These are phyloP conservation scores for Umbellularia californica DNA, from an alignment of 164 flowering plant genomes.

Conservation along the genomic window DNA sequence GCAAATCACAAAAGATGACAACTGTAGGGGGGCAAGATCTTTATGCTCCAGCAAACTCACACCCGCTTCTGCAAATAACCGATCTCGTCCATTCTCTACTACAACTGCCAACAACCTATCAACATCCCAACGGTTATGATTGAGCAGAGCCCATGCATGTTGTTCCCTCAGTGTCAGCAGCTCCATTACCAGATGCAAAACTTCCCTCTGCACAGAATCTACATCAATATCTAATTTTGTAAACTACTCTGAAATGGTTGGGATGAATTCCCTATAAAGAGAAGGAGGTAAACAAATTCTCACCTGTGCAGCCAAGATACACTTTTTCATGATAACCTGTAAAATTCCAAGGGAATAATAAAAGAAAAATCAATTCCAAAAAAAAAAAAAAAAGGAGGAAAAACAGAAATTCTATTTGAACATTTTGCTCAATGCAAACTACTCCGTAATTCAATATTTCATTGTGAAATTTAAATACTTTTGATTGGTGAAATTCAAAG, in stretches of 20 bases:
- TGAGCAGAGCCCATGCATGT: conserved; percentile 84
- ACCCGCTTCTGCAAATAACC: conserved; percentile 61
- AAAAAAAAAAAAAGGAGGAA: neutral
- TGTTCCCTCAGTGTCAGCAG: conserved; percentile 61
- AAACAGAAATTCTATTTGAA: too few species aligned
- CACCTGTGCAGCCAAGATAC: conserved; percentile 79
- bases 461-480: too few species aligned
- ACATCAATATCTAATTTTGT: neutral
- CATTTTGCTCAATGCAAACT: too few species aligned
- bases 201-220: conserved; percentile 49
- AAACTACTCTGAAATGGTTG: neutral
- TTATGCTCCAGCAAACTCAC: conserved; percentile 36
- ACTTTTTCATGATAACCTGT: conserved; percentile 74
- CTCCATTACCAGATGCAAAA: conserved; percentile 66
- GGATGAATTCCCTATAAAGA: neutral
- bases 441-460: too few species aligned
- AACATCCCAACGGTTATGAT: conserved; percentile 78
- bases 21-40: conserved; percentile 9
- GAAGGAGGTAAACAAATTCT: neutral
- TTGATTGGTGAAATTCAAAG: too few species aligned
- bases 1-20: conserved; percentile 33
- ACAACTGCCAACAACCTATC: conserved; percentile 54
- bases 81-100: conserved; percentile 60
- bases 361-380: neutral
- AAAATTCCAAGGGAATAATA: conserved; percentile 7